These are phyloP conservation scores for Cladorrhinum samala DNA, from an alignment of 495 filamentous ascomycete genomes.

Conservation along the genomic window DNA sequence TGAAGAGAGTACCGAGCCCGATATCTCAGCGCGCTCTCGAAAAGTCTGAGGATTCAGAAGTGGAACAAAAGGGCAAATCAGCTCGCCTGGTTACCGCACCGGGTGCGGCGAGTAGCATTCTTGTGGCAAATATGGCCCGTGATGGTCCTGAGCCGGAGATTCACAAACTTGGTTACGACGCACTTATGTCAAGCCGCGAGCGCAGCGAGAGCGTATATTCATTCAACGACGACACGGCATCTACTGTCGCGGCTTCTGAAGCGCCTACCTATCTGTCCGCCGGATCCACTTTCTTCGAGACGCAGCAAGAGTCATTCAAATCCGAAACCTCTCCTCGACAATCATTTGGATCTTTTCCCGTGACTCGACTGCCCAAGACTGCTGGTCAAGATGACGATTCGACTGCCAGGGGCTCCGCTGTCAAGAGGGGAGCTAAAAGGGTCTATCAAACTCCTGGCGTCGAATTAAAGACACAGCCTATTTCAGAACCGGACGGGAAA, in stretches of 20 bases:
- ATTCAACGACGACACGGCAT: slow-evolving; percentile 21
- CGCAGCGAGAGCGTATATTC: slow-evolving; percentile 22
- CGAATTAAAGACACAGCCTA: not conserved
- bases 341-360: slow-evolving; percentile 10
- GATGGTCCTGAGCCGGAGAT: slow-evolving; percentile 9
- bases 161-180: slow-evolving; percentile 8
- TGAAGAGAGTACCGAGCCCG: slow-evolving; percentile 8
- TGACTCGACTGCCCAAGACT: slow-evolving; percentile 2
- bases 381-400: slow-evolving; percentile 9
- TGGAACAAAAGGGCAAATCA: slow-evolving; percentile 4
- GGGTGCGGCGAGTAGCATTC: slow-evolving; percentile 16
- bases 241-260: slow-evolving; percentile 28
- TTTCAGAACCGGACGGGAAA: not conserved
- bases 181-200: slow-evolving; percentile 7
- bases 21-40: not conserved
- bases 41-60: slow-evolving; percentile 4
- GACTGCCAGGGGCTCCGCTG: slow-evolving; percentile 2
- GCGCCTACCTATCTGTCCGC: slow-evolving; percentile 26
- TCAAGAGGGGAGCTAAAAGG: too few relatives aligned
- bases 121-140: slow-evolving; percentile 21
- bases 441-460: too few relatives aligned
- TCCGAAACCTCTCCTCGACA: slow-evolving; percentile 6
- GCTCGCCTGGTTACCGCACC: not conserved
- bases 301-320: slow-evolving; percentile 22
- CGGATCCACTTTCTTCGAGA: slow-evolving; percentile 25